Conservation (phyloP, 2,329 filamentous ascomycete species). For the Epichloe brachyelytri region DNA sequence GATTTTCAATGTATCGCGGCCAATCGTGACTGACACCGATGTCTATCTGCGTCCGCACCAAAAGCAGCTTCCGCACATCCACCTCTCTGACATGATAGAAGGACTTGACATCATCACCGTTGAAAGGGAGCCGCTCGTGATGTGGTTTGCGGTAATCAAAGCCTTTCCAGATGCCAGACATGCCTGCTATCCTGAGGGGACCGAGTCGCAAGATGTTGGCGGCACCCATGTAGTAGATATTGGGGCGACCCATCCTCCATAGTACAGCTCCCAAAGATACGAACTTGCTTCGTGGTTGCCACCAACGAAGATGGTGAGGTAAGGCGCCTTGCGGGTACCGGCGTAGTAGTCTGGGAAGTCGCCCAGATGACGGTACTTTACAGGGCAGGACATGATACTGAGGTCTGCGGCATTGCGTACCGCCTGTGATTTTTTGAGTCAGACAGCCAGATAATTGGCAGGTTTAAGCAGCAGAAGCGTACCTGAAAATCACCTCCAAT, state of each 20-base stretch:
- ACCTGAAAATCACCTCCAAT: slow-evolving; percentile 95
- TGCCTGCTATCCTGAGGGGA: slow-evolving; percentile 71
- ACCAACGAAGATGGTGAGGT: slow-evolving; percentile 81
- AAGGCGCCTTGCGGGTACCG: slow-evolving; percentile 63
- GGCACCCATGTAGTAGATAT: slow-evolving; percentile 93
- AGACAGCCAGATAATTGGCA: not conserved
- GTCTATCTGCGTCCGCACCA: slow-evolving; percentile 78
- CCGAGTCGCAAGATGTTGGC: slow-evolving; percentile 80
- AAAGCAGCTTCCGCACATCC: slow-evolving; percentile 79
- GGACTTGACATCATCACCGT: slow-evolving; percentile 57
- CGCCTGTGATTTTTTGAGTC: slow-evolving; percentile 35
- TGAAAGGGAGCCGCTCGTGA: slow-evolving; percentile 77
- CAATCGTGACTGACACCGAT: slow-evolving; percentile 92
- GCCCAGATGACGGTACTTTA: slow-evolving; percentile 75
- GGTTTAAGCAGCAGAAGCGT: slow-evolving; percentile 8
- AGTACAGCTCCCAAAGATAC: slow-evolving; percentile 83
- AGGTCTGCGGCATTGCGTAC: slow-evolving; percentile 82
- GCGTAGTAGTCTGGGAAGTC: slow-evolving; percentile 95
- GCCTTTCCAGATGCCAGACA: slow-evolving; percentile 93
- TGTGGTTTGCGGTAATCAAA: slow-evolving; percentile 78
- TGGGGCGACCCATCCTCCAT: slow-evolving; percentile 93
- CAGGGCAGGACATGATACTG: slow-evolving; percentile 76
- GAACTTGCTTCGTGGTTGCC: slow-evolving; percentile 94
- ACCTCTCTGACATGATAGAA: slow-evolving; percentile 86
- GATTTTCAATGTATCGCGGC: slow-evolving; percentile 71